Conservation (phyloP, 345 rosid species). For the Acer campestre region DNA sequence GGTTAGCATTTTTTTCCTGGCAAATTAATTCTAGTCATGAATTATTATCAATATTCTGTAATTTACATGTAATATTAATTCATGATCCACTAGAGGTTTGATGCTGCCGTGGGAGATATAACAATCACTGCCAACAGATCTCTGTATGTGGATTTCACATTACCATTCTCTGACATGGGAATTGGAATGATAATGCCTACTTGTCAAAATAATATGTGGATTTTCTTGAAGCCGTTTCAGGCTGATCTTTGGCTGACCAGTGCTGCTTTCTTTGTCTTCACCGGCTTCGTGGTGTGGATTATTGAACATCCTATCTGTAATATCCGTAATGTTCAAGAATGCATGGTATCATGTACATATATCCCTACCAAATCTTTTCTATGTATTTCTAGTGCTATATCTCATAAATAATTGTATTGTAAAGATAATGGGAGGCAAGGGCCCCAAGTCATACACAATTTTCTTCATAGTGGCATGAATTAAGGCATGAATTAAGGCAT, state of each 20-base stretch:
- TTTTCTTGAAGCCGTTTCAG: not conserved
- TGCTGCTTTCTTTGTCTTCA: not conserved
- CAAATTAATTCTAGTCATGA: too few species aligned
- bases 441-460: too few species aligned
- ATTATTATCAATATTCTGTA: too few species aligned
- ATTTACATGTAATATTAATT: too few species aligned
- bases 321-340: too few species aligned
- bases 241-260: not conserved
- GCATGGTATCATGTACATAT: too few species aligned
- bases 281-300: not conserved
- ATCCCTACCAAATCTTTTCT: too few species aligned
- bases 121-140: conserved; percentile 22
- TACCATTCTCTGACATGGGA: not conserved
- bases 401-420: too few species aligned
- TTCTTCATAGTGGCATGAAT: too few species aligned
- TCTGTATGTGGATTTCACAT: not conserved
- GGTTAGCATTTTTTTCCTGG: not conserved
- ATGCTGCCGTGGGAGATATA: not conserved
- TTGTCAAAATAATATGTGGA: not conserved
- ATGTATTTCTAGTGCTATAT: too few species aligned
- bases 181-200: not conserved
- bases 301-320: not conserved
- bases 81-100: not conserved
- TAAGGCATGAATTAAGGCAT: too few species aligned
- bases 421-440: too few species aligned